Evolutionary conservation across 805 yeast species (phyloP).

Genomic region (Teunomyces aglyptinius): DNA sequence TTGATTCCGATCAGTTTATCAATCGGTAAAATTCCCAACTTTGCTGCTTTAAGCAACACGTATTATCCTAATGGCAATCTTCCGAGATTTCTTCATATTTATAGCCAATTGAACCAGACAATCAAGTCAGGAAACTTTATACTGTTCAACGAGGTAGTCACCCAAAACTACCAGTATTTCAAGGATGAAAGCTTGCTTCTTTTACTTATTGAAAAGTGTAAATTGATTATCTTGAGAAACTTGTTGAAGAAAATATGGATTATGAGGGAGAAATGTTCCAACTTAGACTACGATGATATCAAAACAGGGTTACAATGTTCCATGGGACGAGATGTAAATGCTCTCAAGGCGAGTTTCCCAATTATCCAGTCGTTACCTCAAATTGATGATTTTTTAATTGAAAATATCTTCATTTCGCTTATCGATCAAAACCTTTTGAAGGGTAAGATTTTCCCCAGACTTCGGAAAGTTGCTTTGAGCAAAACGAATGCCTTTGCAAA

Average conservation of each 20-base stretch:
- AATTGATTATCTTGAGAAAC: constrained; percentile 48
- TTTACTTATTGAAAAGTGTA: constrained; percentile 44
- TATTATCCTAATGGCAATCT: constrained; percentile 14
- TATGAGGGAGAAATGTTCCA: constrained; percentile 20
- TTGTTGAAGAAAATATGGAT: constrained; percentile 35
- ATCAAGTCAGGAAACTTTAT: constrained; percentile 45
- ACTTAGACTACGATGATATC: constrained; percentile 29
- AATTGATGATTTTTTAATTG: constrained; percentile 43
- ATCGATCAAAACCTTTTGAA: constrained; percentile 53
- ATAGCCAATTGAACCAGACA: constrained; percentile 34
- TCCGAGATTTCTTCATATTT: constrained; percentile 28
- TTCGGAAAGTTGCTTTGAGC: constrained; percentile 40
- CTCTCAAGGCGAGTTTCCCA: constrained; percentile 5
- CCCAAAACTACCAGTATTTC: constrained; percentile 34
- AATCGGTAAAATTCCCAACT: constrained; percentile 52
- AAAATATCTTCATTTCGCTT: constrained; percentile 49
- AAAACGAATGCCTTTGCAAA: constrained; percentile 44
- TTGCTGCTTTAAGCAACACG: constrained; percentile 8
- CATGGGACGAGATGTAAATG: constrained; percentile 6
- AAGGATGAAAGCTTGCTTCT: constrained; percentile 37
- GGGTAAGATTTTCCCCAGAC: constrained; percentile 48
- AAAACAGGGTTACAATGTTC: constrained; percentile 18
- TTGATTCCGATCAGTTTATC: constrained; percentile 53
- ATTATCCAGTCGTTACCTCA: constrained; percentile 3
- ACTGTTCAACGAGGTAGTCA: constrained; percentile 29